phyloP scores from a whole-genome alignment of 352 stramenopile species.

The Globisporangium nagaii region DNA sequence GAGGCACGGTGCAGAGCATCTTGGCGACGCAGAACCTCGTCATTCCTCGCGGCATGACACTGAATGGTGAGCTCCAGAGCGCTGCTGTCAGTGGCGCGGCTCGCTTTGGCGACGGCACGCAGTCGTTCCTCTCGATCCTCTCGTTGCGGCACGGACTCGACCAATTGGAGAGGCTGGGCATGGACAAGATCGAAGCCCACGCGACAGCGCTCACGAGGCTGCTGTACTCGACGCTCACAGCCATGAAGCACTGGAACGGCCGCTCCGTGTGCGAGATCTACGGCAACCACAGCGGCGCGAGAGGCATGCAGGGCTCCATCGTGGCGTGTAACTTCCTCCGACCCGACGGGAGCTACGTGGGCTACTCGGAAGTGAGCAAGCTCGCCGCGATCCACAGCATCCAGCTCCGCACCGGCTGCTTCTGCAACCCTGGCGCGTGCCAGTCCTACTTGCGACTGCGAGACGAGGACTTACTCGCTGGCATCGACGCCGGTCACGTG shows the following conservation, averaged over 20 bases:
- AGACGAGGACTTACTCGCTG: constrained; percentile 43
- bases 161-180: constrained; percentile 32
- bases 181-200: constrained; percentile 43
- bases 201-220: constrained; percentile 36
- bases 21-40: constrained; percentile 37
- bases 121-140: constrained; percentile 64
- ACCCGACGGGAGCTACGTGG: constrained; percentile 48
- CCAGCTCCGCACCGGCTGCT: constrained; percentile 68
- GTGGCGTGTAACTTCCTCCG: constrained; percentile 63
- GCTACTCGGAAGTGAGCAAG: constrained; percentile 64
- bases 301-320: constrained; percentile 27
- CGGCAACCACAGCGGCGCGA: constrained; percentile 12
- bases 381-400: constrained; percentile 67
- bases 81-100: constrained; percentile 4
- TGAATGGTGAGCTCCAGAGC: not conserved
- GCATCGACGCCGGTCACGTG: constrained; percentile 55
- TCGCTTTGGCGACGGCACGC: constrained; percentile 55
- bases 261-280: constrained; percentile 49
- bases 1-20: constrained; percentile 59
- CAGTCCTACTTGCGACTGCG: constrained; percentile 54
- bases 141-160: constrained; percentile 49
- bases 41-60: constrained; percentile 22
- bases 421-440: constrained; percentile 77
- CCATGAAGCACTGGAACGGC: constrained; percentile 52
- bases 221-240: constrained; percentile 24